Evolutionary conservation across 768 basidiomycete genomes (phyloP), one percentile per base, ranked within the genome.

Genomic region (Boletellus ananiceps): DNA sequence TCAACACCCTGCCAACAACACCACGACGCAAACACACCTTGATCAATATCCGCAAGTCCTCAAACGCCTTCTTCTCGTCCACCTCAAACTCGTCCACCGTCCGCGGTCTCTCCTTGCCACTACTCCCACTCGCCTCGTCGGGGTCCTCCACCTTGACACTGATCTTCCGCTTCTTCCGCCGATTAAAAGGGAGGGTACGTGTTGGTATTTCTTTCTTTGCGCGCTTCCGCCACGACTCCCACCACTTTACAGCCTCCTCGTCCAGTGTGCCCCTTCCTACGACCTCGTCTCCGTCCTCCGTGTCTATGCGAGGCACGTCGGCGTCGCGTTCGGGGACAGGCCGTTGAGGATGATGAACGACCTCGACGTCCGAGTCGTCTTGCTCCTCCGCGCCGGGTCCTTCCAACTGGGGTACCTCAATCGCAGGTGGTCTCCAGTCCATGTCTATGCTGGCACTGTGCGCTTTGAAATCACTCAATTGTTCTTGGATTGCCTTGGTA

Each of bases 11-110:
- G 16, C n/a, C 49, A 21, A 25, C 18, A 34, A 23, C 15, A 13
- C n/a, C 15, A 12, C 4, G 35, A 39, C 5, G 4, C 18, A 23
- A 23, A 68, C 81, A 19, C 52, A 96, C 93, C 81, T 90, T 93
- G 71, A 99, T 84, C 49, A 92, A 61, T 55, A 99, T 89, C 47
- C 96, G 75, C 78, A 96, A 81, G 59, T 98, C 96, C 62, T 96
- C 93, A 33, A 81, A 75, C 64, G 81, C 74, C 47, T 69, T 72
- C 49, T 76, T 73, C 63, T 86, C 86, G 55, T 87, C 80, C 42
- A 88, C 66, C 50, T 80, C 76, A 48, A 84, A 75, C 54, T 84
- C 82, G 49, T 86, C 81, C 43, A 83, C 69, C 2, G 71, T 57
- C 67, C 81, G 74, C 2, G 81, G 70, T 48, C 66, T 71, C 51